Percentiles rank a stretch among this genome's conserved stretches.
Conservation (phyloP, 2,329 filamentous ascomycete genomes). For the Penicillium sp. region DNA sequence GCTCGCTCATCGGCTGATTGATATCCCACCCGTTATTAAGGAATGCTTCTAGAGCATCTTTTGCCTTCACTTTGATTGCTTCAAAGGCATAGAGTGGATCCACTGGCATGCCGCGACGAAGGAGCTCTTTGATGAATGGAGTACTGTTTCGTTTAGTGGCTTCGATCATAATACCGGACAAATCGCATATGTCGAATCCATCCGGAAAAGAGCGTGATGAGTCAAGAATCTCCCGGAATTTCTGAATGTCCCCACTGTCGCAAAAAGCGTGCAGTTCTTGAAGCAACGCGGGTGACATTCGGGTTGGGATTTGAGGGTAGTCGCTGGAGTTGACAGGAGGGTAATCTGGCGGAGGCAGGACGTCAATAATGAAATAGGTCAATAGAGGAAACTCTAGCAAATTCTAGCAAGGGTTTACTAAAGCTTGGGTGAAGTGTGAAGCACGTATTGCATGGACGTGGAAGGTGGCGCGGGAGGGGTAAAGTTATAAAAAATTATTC, state of each 20-base stretch:
- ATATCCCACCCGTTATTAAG: constrained; percentile 24
- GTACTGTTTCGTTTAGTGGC: constrained; percentile 17
- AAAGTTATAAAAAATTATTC: no score
- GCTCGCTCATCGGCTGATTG: constrained; percentile 20
- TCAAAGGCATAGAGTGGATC: constrained; percentile 15
- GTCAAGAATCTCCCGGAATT: constrained; percentile 8
- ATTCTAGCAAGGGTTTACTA: no score
- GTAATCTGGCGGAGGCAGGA: no score
- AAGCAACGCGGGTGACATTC: neutral
- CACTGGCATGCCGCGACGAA: constrained; percentile 18
- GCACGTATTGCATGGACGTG: no score
- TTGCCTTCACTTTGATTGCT: constrained; percentile 12
- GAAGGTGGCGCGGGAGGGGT: no score
- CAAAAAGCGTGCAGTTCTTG: neutral
- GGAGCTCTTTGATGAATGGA: constrained; percentile 18
- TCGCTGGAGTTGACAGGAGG: no score
- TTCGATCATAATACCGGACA: constrained; percentile 18
- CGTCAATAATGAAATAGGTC: no score
- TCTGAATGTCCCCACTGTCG: constrained; percentile 4
- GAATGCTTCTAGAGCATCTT: constrained; percentile 11
- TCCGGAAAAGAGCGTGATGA: neutral
- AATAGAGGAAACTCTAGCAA: no score
- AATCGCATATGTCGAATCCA: constrained; percentile 19
- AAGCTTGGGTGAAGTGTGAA: no score
- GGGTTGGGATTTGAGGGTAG: no score